Evolutionary conservation across 2,329 filamentous ascomycete species (phyloP).

Genomic region (Calonectria montana): DNA sequence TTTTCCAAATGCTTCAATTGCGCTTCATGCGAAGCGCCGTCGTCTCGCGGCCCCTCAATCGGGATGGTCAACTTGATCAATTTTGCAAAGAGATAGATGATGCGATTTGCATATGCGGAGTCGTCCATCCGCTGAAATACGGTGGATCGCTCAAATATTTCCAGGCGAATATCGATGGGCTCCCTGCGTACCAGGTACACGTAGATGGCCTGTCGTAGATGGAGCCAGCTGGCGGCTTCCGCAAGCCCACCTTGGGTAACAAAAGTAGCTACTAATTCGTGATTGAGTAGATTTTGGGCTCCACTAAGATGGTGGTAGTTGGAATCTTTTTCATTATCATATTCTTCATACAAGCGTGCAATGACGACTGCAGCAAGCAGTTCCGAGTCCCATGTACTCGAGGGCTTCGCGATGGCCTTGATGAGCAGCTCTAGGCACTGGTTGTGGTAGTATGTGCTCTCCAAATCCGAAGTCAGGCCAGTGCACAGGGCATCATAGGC

Average conservation of each 20-base stretch:
- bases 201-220: conserved; percentile 54
- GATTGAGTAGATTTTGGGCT: conserved; percentile 50
- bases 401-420: conserved; percentile 54
- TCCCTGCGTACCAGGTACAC: conserved; percentile 44
- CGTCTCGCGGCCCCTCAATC: background rate
- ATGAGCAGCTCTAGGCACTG: conserved; percentile 60
- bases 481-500: conserved; percentile 54
- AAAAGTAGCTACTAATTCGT: conserved; percentile 48
- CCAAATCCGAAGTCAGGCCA: conserved; percentile 30
- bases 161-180: conserved; percentile 31
- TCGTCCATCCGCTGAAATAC: conserved; percentile 30
- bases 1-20: background rate
- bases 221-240: conserved; percentile 54
- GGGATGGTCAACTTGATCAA: conserved; percentile 40
- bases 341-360: conserved; percentile 60
- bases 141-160: conserved; percentile 31
- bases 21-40: background rate
- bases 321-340: conserved; percentile 45
- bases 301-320: conserved; percentile 54
- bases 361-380: conserved; percentile 61
- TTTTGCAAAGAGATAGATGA: conserved; percentile 34
- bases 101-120: conserved; percentile 33
- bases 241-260: conserved; percentile 51
- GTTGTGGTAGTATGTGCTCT: conserved; percentile 44
- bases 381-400: conserved; percentile 57